A percentile compares a stretch with the other conserved stretches of the same genome.
Conservation (phyloP, 2,329 filamentous ascomycete genomes). For the Ceratocystis destructans region DNA sequence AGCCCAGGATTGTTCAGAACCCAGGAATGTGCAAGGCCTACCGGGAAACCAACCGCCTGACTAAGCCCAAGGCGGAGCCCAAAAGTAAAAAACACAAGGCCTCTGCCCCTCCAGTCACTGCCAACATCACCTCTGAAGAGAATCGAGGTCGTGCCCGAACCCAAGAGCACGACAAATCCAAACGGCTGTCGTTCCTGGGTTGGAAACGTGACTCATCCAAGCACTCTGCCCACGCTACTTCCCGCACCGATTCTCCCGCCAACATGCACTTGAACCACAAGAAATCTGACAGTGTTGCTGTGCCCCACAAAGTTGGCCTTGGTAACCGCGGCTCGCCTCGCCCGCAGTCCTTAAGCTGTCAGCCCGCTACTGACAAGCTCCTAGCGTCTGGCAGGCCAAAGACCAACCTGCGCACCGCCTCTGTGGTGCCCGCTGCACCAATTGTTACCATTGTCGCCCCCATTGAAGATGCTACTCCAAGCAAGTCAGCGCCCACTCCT, state of each 20-base stretch:
- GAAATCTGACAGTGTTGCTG: neutral
- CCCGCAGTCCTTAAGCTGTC: neutral
- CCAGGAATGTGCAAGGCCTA: conserved; percentile 15
- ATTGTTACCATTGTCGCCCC: conserved; percentile 13
- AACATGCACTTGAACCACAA: neutral
- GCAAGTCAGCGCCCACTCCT: neutral
- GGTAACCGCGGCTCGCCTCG: neutral
- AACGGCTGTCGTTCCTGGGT: conserved; percentile 15
- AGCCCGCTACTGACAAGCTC: neutral
- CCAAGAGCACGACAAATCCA: conserved; percentile 13
- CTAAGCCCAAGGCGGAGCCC: neutral
- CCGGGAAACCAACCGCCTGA: conserved; percentile 11
- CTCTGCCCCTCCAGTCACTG: conserved; percentile 8
- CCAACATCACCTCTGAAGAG: conserved; percentile 17
- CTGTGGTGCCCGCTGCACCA: conserved; percentile 4
- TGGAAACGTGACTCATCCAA: conserved; percentile 16
- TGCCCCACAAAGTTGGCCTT: conserved; percentile 2
- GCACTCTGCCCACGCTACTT: neutral
- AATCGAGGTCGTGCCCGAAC: conserved; percentile 6
- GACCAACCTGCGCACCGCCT: neutral
- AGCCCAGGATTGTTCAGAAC: conserved; percentile 16
- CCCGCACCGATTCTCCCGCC: neutral
- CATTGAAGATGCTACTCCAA: neutral
- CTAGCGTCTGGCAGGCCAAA: neutral
- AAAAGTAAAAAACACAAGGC: conserved; percentile 8